Evolutionary conservation across 2,329 filamentous ascomycete species (phyloP).

Genomic region (Pseudocercospora fijiensis): DNA sequence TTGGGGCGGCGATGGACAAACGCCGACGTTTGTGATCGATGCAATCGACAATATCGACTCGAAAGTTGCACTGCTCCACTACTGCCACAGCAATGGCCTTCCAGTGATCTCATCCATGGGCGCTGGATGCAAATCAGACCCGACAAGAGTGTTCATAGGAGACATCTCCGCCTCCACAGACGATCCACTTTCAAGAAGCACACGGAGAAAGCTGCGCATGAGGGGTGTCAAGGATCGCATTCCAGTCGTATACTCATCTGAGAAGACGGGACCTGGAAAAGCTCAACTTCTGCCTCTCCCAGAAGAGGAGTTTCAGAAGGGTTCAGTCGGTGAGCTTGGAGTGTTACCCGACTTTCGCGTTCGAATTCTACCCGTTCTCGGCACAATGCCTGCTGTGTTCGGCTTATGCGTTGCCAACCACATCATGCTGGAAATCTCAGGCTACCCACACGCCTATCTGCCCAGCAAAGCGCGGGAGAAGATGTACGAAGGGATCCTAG

Average conservation of each 20-base stretch:
- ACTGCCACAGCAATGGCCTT: constrained; percentile 75
- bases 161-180: constrained; percentile 88
- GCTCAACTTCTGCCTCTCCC: constrained; percentile 82
- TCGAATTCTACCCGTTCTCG: constrained; percentile 89
- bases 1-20: constrained; percentile 59
- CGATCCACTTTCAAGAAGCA: constrained; percentile 82
- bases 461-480: constrained; percentile 81
- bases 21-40: constrained; percentile 87
- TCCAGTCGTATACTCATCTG: constrained; percentile 87
- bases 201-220: constrained; percentile 72
- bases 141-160: constrained; percentile 81
- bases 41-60: constrained; percentile 98
- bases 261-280: constrained; percentile 86
- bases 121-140: constrained; percentile 86
- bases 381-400: constrained; percentile 97
- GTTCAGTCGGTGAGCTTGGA: constrained; percentile 79
- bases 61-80: constrained; percentile 85
- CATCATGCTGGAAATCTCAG: constrained; percentile 75
- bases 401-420: constrained; percentile 91
- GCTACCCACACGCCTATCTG: constrained; percentile 83
- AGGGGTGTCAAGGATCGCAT: constrained; percentile 81
- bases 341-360: constrained; percentile 91
- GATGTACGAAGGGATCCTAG: constrained; percentile 83
- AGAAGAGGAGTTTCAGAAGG: constrained; percentile 85
- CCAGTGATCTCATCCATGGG: constrained; percentile 94